Evolutionary conservation across 352 stramenopile species (phyloP), one percentile per base, ranked within the genome.

Genomic region (Globisporangium middletonii): DNA sequence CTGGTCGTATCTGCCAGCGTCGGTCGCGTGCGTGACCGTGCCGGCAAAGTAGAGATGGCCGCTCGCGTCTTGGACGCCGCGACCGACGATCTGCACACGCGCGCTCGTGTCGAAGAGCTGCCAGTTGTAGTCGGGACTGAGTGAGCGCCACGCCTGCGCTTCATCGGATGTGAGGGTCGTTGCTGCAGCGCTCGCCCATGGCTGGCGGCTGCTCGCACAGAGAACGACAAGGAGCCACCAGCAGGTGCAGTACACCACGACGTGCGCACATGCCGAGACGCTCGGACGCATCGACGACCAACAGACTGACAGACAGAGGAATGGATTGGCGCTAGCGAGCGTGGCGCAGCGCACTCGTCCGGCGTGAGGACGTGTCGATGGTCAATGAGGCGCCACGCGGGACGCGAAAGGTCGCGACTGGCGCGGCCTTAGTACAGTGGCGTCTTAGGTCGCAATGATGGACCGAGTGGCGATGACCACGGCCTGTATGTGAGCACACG

Each of bases 21-120:
- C 30, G 11, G 59, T 55, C 23, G 42, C 26, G 37, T 75, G 70
- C 1, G 57, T 79, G 55, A 82, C 85, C 26, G 65, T 73, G 41
- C 79, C 79, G 12, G 68, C 73, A 41, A 88, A 85, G 62, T 87
- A 89, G n/a, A 87, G 47, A 12, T 79, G 79, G 2, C 77, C 77
- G 7, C 45, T 60, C 0, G 6, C 28, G 47, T 89, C 77, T 11
- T 66, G 50, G 4, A 64, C 65, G 19, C 79, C 77, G 23, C 56
- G 57, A 11, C 73, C 76, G 0, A 62, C 42, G 28, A 89, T 75
- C 2, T 53, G 59, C n/a, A 88, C 67, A 44, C 69, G 60, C 4
- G 57, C 68, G 30, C 63, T 57, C 9, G 64, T 0, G 27, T 79
- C 69, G 2, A n/a, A 16, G 48, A 83, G 75, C 44, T 77, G 57